These are phyloP conservation scores for Sclerotiophoma versabilis DNA, from an alignment of 2,329 filamentous ascomycete species.

Conservation along the genomic window DNA sequence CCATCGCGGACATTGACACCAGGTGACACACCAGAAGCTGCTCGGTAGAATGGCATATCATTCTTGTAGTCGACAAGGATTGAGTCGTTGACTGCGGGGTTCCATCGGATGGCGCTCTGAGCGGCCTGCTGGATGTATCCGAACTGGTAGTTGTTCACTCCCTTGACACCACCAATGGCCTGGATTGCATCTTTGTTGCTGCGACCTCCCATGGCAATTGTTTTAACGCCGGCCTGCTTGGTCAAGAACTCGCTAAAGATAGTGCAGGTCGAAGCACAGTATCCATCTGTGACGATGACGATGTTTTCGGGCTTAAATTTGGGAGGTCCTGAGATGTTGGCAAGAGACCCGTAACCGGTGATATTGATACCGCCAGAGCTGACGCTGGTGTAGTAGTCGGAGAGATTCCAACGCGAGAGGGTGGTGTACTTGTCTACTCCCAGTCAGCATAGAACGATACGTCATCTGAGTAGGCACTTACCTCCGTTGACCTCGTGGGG, in stretches of 20 bases:
- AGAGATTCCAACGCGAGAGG: conserved; percentile 45
- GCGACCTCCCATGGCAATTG: conserved; percentile 60
- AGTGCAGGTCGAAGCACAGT: conserved; percentile 66
- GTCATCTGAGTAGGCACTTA: conserved; percentile 7
- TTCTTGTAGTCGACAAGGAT: conserved; percentile 37
- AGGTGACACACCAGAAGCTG: conserved; percentile 13
- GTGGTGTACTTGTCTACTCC: conserved; percentile 52
- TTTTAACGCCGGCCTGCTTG: conserved; percentile 61
- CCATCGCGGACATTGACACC: conserved; percentile 48
- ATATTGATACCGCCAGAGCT: conserved; percentile 48
- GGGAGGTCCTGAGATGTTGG: conserved; percentile 53
- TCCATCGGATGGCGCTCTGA: conserved; percentile 27
- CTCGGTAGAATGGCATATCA: conserved; percentile 37
- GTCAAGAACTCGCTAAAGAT: conserved; percentile 64
- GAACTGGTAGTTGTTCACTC: conserved; percentile 50
- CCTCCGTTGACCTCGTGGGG: conserved; percentile 40
- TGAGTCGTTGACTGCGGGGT: conserved; percentile 36
- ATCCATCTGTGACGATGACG: conserved; percentile 64
- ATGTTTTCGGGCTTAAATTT: conserved; percentile 63
- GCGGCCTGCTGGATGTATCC: conserved; percentile 41
- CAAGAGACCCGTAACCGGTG: conserved; percentile 43
- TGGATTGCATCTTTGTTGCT: conserved; percentile 58
- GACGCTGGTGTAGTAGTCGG: conserved; percentile 38
- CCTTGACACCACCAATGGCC: conserved; percentile 63
- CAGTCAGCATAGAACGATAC: conserved; percentile 17